Evolutionary conservation across 2,329 filamentous ascomycete species (phyloP), one percentile per base, ranked within the genome.

Genomic region (Cytospora leucostoma): DNA sequence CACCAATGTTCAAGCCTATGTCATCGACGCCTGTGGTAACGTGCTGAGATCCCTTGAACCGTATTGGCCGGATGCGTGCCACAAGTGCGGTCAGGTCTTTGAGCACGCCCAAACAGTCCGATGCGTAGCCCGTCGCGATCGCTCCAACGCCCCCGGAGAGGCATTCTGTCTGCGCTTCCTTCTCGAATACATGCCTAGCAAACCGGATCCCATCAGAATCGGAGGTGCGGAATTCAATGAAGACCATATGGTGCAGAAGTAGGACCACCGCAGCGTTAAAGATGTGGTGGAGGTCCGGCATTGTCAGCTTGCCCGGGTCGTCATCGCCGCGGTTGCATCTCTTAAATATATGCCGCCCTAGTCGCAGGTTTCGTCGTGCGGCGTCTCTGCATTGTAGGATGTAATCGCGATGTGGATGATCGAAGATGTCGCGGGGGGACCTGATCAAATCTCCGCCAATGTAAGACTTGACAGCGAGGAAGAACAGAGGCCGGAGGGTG

Each of bases 261-360:
- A 84, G 73, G 19, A 82, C 74, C 44, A 82, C 74, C 61, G 80
- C 78, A 3, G 81, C 79, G 68, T 81, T 82, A 73, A 83, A 82
- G 47, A 82, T 74, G 67, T 78, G 76, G 70, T 83, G 80, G 56
- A 83, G 72, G 11, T 78, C 77, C 0, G 76, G 74, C 49, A 81
- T 76, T 10, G 80, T 73, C 3, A 81, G 74, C 66, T 77, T 80
- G 15, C 74, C 71, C 37, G 73, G 72, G 8, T 72, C 70, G 21
- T 52, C 32, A 34, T n/a, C 27, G 52, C 75, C 76, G 11, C 19
- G 35, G 47, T 52, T 44, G 56, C 57, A 65, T n/a, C 61, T 56
- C 50, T 61, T 52, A 38, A 49, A 55, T 6, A 78, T 69, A 32
- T 72, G 68, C 19, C 75, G 74, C 10, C 77, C 81, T 1, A 84